phyloP scores from a whole-genome alignment of 2,329 filamentous ascomycete genomes.

The Arthrocladium fulminans region DNA sequence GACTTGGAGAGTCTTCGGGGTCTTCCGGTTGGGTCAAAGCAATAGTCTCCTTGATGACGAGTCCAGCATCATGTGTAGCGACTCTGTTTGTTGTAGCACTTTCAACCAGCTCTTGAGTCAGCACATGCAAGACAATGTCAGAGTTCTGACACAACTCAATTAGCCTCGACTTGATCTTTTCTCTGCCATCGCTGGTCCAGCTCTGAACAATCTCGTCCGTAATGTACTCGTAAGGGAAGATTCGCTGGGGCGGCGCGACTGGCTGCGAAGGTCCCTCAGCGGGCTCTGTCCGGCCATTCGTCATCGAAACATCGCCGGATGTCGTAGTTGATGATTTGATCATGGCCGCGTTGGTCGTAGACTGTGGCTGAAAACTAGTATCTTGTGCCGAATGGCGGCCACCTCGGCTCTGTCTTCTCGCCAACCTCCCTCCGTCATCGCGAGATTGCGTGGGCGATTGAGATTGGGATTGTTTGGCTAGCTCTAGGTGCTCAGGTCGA shows the following conservation, averaged over 20 bases:
- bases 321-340: slow-evolving; percentile 1
- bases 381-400: background rate
- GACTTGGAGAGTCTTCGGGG: slow-evolving; percentile 26
- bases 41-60: slow-evolving; percentile 60
- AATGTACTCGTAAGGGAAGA: slow-evolving; percentile 65
- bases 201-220: slow-evolving; percentile 58
- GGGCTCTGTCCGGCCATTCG: slow-evolving; percentile 11
- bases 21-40: slow-evolving; percentile 47
- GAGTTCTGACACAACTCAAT: slow-evolving; percentile 51
- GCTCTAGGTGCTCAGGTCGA: slow-evolving; percentile 39
- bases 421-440: slow-evolving; percentile 32
- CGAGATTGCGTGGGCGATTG: slow-evolving; percentile 29
- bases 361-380: background rate
- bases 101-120: slow-evolving; percentile 79
- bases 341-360: slow-evolving; percentile 15
- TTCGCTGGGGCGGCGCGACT: slow-evolving; percentile 23
- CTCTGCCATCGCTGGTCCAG: slow-evolving; percentile 61
- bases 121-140: slow-evolving; percentile 56
- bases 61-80: slow-evolving; percentile 59
- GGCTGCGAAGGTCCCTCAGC: slow-evolving; percentile 4
- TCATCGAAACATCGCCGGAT: slow-evolving; percentile 25
- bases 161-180: slow-evolving; percentile 55
- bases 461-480: slow-evolving; percentile 44
- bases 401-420: slow-evolving; percentile 32
- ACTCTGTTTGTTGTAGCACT: slow-evolving; percentile 63